Conservation (phyloP, 345 rosid species). For the Acer negundo region DNA sequence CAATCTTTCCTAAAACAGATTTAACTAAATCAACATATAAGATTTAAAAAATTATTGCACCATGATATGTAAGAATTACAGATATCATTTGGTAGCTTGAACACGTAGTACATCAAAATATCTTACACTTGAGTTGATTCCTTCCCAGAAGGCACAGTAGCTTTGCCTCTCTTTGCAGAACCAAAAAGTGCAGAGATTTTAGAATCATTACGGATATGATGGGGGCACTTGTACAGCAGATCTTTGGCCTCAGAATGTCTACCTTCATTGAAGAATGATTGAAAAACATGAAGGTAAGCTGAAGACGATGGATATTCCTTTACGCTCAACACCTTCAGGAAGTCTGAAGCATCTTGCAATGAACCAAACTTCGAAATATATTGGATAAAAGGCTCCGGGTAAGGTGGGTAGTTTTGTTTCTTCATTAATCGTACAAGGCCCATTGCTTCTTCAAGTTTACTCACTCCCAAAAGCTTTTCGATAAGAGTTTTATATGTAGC, state of each 20-base stretch:
- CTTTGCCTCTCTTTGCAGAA: slow-evolving; percentile 28
- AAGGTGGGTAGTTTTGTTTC: slow-evolving; percentile 59
- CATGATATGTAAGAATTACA: background rate
- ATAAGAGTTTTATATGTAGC: slow-evolving; percentile 71
- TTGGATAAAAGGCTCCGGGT: slow-evolving; percentile 58
- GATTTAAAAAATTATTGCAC: background rate
- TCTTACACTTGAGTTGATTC: background rate
- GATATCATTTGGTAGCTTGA: background rate
- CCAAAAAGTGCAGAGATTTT: slow-evolving; percentile 66
- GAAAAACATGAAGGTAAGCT: slow-evolving; percentile 53
- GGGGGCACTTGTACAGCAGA: slow-evolving; percentile 66
- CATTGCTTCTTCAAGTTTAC: slow-evolving; percentile 76
- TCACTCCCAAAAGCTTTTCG: slow-evolving; percentile 59
- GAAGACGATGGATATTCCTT: slow-evolving; percentile 61
- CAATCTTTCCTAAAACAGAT: background rate
- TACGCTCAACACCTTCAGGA: slow-evolving; percentile 60
- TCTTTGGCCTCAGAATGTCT: slow-evolving; percentile 81
- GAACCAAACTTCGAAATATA: slow-evolving; percentile 77
- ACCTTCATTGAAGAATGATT: slow-evolving; percentile 70
- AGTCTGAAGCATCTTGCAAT: slow-evolving; percentile 61
- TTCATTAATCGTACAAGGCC: slow-evolving; percentile 71
- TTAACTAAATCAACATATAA: background rate
- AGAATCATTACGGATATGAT: slow-evolving; percentile 67
- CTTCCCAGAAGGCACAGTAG: background rate
- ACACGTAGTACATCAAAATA: background rate